Conservation (phyloP, 73 alveolate species). For the Paramecium bursaria region DNA sequence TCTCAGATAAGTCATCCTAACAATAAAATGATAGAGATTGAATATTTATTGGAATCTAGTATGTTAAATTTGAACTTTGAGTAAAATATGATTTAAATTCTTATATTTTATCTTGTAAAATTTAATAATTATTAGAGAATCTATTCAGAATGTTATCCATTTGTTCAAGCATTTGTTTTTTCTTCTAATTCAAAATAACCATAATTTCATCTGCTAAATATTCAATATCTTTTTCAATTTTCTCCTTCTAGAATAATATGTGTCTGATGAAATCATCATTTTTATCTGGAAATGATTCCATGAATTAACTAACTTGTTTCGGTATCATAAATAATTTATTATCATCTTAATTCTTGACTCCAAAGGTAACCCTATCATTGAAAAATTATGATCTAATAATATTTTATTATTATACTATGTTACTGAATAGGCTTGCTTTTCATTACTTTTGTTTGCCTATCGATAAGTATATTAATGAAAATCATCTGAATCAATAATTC, state of each 20-base stretch:
- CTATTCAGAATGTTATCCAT: constrained; percentile 1
- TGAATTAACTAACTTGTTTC: not conserved
- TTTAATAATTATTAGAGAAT: not conserved
- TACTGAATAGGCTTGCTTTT: too few relatives aligned
- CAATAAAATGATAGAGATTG: not conserved
- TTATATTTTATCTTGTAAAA: not conserved
- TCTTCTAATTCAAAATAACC: not conserved
- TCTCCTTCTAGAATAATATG: not conserved
- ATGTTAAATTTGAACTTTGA: constrained; percentile 4
- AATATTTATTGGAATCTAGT: constrained; percentile 31
- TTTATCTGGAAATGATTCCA: constrained; percentile 13
- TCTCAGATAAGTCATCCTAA: constrained; percentile 11
- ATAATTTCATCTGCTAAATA: not conserved
- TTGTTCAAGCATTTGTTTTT: not conserved
- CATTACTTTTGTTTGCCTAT: too few relatives aligned
- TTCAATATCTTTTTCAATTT: not conserved
- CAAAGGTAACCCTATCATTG: too few relatives aligned
- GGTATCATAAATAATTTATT: constrained; percentile 36
- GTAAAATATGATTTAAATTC: constrained; percentile 27
- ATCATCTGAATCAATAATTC: too few relatives aligned
- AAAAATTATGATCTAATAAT: too few relatives aligned
- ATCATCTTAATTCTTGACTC: too few relatives aligned
- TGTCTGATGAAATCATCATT: not conserved
- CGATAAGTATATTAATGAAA: too few relatives aligned
- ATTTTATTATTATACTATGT: too few relatives aligned